A percentile compares a stretch with the other conserved stretches of the same genome.
These are phyloP conservation scores for Sisymbrium altissimum DNA, from an alignment of 345 rosid genomes.

Conservation along the genomic window DNA sequence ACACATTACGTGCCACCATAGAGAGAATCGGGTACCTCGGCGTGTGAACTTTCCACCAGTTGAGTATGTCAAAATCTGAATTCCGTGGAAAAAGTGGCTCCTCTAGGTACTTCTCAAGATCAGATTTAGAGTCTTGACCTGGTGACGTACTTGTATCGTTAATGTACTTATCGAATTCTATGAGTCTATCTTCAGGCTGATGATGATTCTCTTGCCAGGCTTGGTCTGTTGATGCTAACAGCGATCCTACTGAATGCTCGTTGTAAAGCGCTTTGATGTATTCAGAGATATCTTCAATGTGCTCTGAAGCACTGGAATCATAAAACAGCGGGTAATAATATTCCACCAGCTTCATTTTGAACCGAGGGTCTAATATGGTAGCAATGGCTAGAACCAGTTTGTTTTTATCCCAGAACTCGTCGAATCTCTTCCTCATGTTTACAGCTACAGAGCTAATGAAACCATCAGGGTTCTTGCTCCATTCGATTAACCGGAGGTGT, in stretches of 20 bases:
- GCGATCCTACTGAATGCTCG: slow-evolving; percentile 66
- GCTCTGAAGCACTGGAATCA: slow-evolving; percentile 48
- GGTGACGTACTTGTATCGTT: slow-evolving; percentile 46
- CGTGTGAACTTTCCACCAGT: slow-evolving; percentile 88
- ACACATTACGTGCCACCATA: slow-evolving; percentile 68
- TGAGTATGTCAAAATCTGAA: slow-evolving; percentile 56
- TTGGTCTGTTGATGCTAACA: slow-evolving; percentile 54
- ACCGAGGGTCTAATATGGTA: slow-evolving; percentile 76
- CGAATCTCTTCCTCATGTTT: slow-evolving; percentile 62
- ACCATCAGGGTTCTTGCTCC: slow-evolving; percentile 68
- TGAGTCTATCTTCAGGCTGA: slow-evolving; percentile 47
- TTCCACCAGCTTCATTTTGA: slow-evolving; percentile 76
- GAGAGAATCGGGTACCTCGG: slow-evolving; percentile 75
- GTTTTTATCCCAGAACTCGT: slow-evolving; percentile 74
- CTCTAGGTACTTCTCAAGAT: slow-evolving; percentile 75
- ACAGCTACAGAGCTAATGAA: slow-evolving; percentile 47
- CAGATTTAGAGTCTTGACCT: slow-evolving; percentile 50
- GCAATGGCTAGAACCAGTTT: slow-evolving; percentile 64
- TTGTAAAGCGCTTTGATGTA: slow-evolving; percentile 58
- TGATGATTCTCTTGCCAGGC: slow-evolving; percentile 44
- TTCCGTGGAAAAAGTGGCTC: slow-evolving; percentile 80
- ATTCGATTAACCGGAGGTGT: slow-evolving; percentile 61
- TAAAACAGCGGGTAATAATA: slow-evolving; percentile 69
- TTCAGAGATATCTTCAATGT: slow-evolving; percentile 52
- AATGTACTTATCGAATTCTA: slow-evolving; percentile 65